A percentile compares a stretch with the other conserved stretches of the same genome.
Evolutionary conservation across 345 rosid species (phyloP).

Genomic region (Dimocarpus longan): DNA sequence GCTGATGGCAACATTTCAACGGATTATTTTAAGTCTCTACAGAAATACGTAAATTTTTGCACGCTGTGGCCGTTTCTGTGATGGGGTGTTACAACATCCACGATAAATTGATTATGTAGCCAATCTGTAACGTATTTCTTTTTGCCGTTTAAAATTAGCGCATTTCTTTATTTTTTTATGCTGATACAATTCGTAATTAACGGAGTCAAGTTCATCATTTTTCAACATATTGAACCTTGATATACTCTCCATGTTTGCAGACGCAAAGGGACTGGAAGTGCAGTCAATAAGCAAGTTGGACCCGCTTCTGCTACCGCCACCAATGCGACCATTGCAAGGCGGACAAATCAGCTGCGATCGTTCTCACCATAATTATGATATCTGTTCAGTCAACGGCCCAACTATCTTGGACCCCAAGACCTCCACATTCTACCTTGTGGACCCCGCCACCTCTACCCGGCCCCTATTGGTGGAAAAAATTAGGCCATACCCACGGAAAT

Average conservation of each 20-base stretch:
- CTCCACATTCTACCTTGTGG: constrained; percentile 36
- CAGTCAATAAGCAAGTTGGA: background rate
- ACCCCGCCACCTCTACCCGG: constrained; percentile 22
- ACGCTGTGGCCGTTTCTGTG: too few species aligned
- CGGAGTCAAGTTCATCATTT: too few species aligned
- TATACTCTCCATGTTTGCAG: background rate
- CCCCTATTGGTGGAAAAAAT: constrained; percentile 27
- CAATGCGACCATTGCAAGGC: background rate
- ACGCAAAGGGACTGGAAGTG: background rate
- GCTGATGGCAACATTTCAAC: background rate
- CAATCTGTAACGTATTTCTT: background rate
- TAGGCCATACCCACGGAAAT: constrained; percentile 62
- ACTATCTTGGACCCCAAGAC: constrained; percentile 37
- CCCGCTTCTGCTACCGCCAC: background rate
- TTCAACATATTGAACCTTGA: too few species aligned
- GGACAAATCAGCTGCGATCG: constrained; percentile 48
- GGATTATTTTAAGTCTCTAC: background rate
- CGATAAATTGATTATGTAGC: background rate
- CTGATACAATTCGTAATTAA: too few species aligned
- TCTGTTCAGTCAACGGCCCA: constrained; percentile 52
- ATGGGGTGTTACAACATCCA: too few species aligned
- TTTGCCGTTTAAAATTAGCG: too few species aligned
- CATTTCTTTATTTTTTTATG: too few species aligned
- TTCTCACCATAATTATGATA: constrained; percentile 38
- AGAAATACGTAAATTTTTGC: background rate